phyloP scores from a whole-genome alignment of 768 basidiomycete species.

The Megacollybia marginata region DNA sequence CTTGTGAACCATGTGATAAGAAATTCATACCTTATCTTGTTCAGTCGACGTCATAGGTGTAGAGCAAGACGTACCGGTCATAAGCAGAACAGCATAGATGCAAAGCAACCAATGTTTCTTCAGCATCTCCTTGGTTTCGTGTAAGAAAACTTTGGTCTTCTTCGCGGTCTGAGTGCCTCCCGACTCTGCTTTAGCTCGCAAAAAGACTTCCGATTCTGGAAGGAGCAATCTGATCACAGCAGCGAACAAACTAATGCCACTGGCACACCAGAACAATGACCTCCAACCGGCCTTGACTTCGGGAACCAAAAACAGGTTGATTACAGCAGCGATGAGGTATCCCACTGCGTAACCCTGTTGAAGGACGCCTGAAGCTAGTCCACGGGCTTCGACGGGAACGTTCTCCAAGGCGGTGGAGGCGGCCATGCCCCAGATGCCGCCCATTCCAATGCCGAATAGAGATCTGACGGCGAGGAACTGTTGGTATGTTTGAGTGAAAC shows the following conservation, averaged over 20 bases:
- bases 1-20: conserved; percentile 67
- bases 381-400: conserved; percentile 80
- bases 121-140: conserved; percentile 69
- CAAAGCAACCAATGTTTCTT: conserved; percentile 76
- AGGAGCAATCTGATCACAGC: conserved; percentile 57
- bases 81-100: conserved; percentile 77
- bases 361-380: conserved; percentile 75
- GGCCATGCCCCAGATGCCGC: conserved; percentile 83
- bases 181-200: conserved; percentile 54
- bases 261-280: conserved; percentile 72
- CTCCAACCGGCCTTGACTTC: conserved; percentile 52
- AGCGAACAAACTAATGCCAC: conserved; percentile 63
- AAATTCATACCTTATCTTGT: conserved; percentile 14
- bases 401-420: conserved; percentile 83
- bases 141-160: conserved; percentile 68
- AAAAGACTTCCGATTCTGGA: conserved; percentile 75
- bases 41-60: not conserved
- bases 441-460: conserved; percentile 85
- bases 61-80: conserved; percentile 42
- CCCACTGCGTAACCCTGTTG: conserved; percentile 90
- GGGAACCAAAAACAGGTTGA: conserved; percentile 65
- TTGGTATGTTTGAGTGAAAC: conserved; percentile 69
- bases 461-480: conserved; percentile 79
- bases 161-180: conserved; percentile 32
- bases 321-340: conserved; percentile 73